Evolutionary conservation across 495 filamentous ascomycete species (phyloP).

Genomic region (Penicillium cinerascens): DNA sequence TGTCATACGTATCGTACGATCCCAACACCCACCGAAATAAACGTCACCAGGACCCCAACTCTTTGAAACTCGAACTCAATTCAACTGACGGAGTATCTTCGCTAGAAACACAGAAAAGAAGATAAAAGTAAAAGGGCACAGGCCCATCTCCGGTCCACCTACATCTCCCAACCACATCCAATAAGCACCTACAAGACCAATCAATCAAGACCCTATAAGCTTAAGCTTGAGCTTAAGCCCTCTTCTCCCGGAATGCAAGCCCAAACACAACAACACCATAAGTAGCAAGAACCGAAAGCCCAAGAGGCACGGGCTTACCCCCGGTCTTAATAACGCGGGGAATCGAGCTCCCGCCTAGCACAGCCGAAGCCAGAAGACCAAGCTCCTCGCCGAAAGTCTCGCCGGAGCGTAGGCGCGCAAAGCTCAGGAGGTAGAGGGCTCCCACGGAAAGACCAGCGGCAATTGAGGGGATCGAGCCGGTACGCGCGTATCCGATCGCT

Average conservation of each 20-base stretch:
- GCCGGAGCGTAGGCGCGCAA: slow-evolving; percentile 35
- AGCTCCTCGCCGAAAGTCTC: slow-evolving; percentile 72
- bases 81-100: neutral
- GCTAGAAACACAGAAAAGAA: slow-evolving; percentile 7
- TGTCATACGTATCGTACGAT: neutral
- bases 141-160: neutral
- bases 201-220: neutral
- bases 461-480: slow-evolving; percentile 81
- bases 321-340: slow-evolving; percentile 74
- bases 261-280: slow-evolving; percentile 69
- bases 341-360: slow-evolving; percentile 77
- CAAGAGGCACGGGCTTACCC: slow-evolving; percentile 71
- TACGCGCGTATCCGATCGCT: slow-evolving; percentile 76
- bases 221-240: slow-evolving; percentile 9
- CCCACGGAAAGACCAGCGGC: slow-evolving; percentile 81
- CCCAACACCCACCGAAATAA: neutral
- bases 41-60: neutral
- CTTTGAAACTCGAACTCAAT: neutral
- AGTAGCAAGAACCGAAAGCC: slow-evolving; percentile 61
- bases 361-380: slow-evolving; percentile 70
- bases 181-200: too few relatives aligned
- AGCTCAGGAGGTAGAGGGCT: slow-evolving; percentile 50
- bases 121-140: neutral
- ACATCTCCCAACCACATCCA: neutral
- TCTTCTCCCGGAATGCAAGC: slow-evolving; percentile 39